Evolutionary conservation across 2,329 filamentous ascomycete genomes (phyloP), one percentile per base, ranked within the genome.

Genomic region (Grosmannia serpens): DNA sequence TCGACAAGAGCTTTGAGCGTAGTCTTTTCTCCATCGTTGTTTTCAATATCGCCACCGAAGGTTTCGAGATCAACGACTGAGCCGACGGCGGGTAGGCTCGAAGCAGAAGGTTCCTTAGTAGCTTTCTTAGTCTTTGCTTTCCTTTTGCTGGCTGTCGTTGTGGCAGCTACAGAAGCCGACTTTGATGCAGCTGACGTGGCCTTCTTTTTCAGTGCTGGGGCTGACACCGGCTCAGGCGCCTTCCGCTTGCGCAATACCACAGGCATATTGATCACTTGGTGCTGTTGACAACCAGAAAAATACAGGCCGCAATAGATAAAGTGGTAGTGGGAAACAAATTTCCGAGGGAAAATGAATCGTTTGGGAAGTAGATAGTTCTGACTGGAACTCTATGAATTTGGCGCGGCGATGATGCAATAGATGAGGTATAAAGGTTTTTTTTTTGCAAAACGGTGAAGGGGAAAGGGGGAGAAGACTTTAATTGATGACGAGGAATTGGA

Each of bases 1-100:
- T 90, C 86, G 54, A 96, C 81, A 27, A 99, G 83, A 65, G 84
- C 78, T 74, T 89, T 87, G 60, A 99, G 76, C 1, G 84, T 90
- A 7, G 87, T 91, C 74, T 87, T 88, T 57, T 79, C 76, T 66
- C 91, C 91, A 63, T 95, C 89, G 64, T 97, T 85, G 62, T 87
- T 94, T 77, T 94, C 84, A 63, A 99, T 75, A 68, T 94, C 85
- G 63, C 82, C 83, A 64, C 83, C 83, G 66, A 86, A 86, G 60
- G 71, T 76, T 49, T 82, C 79, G 52, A 86, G 76, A 62, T 75
- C 70, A 65, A 86, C 75, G 58, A 73, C 72, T 58, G 81, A 76
- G 66, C 82, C 83, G 58, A 81, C 75, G 53, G 73, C 71, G 56
- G 69, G 65, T 9, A 70, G 66, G 58, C 68, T 67, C 22, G 63